Percentiles rank a stretch among this genome's conserved stretches.
Conservation (phyloP, 2,329 filamentous ascomycete genomes). For the Verticillium albo-atrum region DNA sequence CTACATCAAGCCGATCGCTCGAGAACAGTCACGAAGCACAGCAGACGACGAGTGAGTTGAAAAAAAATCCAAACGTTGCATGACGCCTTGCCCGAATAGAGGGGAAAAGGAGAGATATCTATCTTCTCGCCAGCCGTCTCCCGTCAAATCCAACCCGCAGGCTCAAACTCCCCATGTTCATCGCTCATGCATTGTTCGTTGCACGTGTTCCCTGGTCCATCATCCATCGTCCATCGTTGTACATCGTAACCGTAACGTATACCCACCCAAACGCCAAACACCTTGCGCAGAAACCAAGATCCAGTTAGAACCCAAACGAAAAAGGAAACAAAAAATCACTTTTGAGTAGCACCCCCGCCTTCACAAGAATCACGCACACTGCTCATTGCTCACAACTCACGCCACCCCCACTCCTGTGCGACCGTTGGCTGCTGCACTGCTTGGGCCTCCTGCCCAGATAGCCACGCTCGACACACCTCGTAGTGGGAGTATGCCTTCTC, state of each 20-base stretch:
- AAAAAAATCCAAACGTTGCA: too few relatives aligned
- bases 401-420: constrained; percentile 34
- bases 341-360: background rate
- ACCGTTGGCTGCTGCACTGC: constrained; percentile 34
- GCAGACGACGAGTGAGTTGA: too few relatives aligned
- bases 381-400: background rate
- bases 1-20: too few relatives aligned
- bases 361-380: background rate
- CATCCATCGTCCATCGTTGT: background rate
- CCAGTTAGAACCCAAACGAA: background rate
- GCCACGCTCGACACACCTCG: constrained; percentile 40
- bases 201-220: background rate
- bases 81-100: background rate
- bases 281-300: background rate
- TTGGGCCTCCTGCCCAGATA: constrained; percentile 30
- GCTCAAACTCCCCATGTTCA: background rate
- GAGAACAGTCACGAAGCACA: too few relatives aligned
- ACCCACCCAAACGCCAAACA: background rate
- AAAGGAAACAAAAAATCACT: background rate
- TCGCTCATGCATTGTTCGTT: background rate
- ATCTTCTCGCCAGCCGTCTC: background rate
- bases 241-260: background rate
- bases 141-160: background rate
- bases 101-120: background rate
- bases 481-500: constrained; percentile 32